Evolutionary conservation across 2,329 filamentous ascomycete species (phyloP).

Genomic region (Colletotrichum sp.): DNA sequence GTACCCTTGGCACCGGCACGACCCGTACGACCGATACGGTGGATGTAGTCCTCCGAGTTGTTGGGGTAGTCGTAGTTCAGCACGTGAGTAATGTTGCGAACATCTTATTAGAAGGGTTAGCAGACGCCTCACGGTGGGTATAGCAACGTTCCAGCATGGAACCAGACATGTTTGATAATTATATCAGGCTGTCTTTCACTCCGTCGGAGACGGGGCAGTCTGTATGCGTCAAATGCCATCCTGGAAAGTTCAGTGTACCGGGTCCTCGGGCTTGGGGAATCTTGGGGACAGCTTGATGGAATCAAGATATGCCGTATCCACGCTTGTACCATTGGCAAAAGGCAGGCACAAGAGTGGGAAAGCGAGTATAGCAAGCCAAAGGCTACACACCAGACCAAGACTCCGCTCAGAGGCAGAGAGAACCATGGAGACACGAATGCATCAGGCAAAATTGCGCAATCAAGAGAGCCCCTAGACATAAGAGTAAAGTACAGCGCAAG

Average conservation of each 20-base stretch:
- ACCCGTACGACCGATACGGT: conserved; percentile 94
- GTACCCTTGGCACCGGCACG: conserved; percentile 94
- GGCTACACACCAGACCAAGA: conserved; percentile 85
- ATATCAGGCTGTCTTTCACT: conserved; percentile 61
- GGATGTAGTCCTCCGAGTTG: conserved; percentile 98
- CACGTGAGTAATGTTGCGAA: conserved; percentile 99
- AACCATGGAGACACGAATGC: conserved; percentile 84
- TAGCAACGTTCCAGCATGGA: conserved; percentile 68
- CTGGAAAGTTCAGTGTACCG: conserved; percentile 57
- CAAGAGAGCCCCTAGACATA: conserved; percentile 85
- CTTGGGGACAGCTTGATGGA: conserved; percentile 72
- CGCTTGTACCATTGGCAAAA: conserved; percentile 71
- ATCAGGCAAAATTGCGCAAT: conserved; percentile 93
- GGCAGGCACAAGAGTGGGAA: conserved; percentile 75
- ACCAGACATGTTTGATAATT: conserved; percentile 51
- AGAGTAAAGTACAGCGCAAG: conserved; percentile 85
- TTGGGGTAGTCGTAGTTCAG: conserved; percentile 99
- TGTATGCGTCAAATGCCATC: conserved; percentile 64
- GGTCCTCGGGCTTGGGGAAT: conserved; percentile 63
- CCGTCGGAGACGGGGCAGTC: conserved; percentile 64
- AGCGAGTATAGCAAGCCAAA: conserved; percentile 71
- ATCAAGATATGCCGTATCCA: conserved; percentile 83
- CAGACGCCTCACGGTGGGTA: conserved; percentile 59
- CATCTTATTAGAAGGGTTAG: conserved; percentile 91
- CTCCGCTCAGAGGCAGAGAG: conserved; percentile 71